phyloP scores from a whole-genome alignment of 306 rosid species.

The Acmispon strigosus region DNA sequence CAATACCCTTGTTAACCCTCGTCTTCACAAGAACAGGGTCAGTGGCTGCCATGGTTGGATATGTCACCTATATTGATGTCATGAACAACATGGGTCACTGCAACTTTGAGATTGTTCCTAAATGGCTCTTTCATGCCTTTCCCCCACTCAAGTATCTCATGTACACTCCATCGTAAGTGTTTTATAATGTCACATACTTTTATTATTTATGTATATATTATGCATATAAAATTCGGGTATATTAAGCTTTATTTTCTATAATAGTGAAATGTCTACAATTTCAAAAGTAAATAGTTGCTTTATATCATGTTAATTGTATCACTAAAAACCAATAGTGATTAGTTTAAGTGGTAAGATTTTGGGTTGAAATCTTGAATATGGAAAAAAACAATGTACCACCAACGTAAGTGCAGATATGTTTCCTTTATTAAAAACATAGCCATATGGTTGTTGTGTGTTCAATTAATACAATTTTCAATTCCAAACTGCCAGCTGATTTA shows the following conservation, averaged over 20 bases:
- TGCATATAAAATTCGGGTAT: no score
- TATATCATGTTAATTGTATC: no score
- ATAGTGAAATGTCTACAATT: no score
- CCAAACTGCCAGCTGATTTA: neutral
- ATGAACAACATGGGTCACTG: conserved; percentile 79
- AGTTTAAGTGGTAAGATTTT: no score
- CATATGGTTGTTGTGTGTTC: neutral
- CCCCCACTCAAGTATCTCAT: conserved; percentile 60
- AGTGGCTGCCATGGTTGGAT: neutral
- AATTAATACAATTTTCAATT: neutral
- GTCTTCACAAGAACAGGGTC: conserved; percentile 33
- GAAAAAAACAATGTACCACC: neutral
- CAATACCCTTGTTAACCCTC: conserved; percentile 37
- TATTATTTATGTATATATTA: no score
- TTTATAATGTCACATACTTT: neutral
- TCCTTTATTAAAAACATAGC: neutral
- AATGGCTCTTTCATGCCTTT: conserved; percentile 21
- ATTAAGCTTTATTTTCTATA: no score
- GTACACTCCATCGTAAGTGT: conserved; percentile 66
- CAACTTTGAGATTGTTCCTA: conserved; percentile 55
- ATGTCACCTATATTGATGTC: conserved; percentile 44
- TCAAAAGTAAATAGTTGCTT: no score
- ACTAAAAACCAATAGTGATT: no score
- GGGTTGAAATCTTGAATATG: no score
- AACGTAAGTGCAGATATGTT: neutral